A percentile compares a stretch with the other conserved stretches of the same genome.
Evolutionary conservation across 192 early-diverging fungal species (phyloP).

Genomic region (Coemansia sp.): DNA sequence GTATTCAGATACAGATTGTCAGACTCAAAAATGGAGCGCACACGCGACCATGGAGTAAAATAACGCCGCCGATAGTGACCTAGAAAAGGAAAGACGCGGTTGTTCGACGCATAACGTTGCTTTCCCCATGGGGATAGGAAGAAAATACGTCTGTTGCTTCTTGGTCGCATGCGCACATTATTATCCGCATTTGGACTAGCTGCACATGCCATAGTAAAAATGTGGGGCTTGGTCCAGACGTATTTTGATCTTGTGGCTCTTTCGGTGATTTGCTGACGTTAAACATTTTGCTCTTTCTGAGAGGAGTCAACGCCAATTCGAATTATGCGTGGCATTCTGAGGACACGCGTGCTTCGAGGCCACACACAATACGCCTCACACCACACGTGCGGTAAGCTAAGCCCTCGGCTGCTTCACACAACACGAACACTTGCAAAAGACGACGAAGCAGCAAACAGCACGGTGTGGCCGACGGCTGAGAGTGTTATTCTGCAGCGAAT

Average conservation of each 20-base stretch:
- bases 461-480: constrained; percentile 42
- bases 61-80: not conserved
- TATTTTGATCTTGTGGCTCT: no score
- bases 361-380: not conserved
- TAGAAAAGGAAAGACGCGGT: not conserved
- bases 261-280: not conserved
- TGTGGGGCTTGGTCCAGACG: no score
- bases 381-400: not conserved
- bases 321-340: not conserved
- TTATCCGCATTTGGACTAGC: not conserved
- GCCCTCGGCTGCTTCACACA: not conserved
- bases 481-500: constrained; percentile 50
- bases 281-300: not conserved
- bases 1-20: not conserved
- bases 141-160: not conserved
- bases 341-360: not conserved
- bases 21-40: not conserved
- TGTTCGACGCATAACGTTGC: not conserved
- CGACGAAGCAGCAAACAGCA: constrained; percentile 6
- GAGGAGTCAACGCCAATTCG: not conserved
- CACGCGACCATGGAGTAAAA: not conserved
- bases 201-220: not conserved
- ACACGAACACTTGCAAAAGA: not conserved
- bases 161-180: not conserved
- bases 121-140: not conserved